Evolutionary conservation across 345 rosid genomes (phyloP).

Genomic region (Limnanthes douglasii): DNA sequence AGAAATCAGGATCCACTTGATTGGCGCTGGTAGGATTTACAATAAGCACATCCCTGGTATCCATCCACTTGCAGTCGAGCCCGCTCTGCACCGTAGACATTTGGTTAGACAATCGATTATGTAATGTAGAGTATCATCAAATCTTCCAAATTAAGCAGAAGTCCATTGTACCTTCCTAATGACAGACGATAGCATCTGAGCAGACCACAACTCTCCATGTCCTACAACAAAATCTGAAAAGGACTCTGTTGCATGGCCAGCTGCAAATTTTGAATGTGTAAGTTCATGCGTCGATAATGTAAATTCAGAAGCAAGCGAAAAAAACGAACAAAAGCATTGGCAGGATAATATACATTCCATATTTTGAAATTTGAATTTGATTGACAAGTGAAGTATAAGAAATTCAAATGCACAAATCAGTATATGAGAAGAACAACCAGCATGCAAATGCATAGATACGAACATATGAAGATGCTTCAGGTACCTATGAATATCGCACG

Average conservation of each 20-base stretch:
- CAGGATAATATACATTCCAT: neutral
- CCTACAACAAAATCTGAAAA: conserved; percentile 93
- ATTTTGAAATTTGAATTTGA: neutral
- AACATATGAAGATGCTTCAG: too few species aligned
- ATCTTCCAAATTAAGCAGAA: conserved; percentile 1
- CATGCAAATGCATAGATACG: too few species aligned
- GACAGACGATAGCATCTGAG: conserved; percentile 69
- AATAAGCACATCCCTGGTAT: conserved; percentile 87
- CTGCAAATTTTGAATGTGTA: conserved; percentile 23
- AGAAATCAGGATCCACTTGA: conserved; percentile 94
- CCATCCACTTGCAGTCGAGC: conserved; percentile 86
- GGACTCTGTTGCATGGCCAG: conserved; percentile 94
- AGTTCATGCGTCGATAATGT: conserved; percentile 1
- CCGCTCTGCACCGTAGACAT: conserved; percentile 38
- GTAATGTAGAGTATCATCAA: too few species aligned
- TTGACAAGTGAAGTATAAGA: too few species aligned
- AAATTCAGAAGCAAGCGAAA: conserved; percentile 1
- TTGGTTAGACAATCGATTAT: too few species aligned
- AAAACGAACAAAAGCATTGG: neutral
- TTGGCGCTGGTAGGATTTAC: conserved; percentile 81
- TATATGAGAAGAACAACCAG: too few species aligned
- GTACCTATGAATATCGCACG: conserved; percentile 88
- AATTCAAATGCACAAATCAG: too few species aligned
- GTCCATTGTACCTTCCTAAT: conserved; percentile 51
- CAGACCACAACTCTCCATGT: conserved; percentile 97